Base-by-base conservation (phyloP, 768 basidiomycete genomes). In the Auriculariales sp. region DNA sequence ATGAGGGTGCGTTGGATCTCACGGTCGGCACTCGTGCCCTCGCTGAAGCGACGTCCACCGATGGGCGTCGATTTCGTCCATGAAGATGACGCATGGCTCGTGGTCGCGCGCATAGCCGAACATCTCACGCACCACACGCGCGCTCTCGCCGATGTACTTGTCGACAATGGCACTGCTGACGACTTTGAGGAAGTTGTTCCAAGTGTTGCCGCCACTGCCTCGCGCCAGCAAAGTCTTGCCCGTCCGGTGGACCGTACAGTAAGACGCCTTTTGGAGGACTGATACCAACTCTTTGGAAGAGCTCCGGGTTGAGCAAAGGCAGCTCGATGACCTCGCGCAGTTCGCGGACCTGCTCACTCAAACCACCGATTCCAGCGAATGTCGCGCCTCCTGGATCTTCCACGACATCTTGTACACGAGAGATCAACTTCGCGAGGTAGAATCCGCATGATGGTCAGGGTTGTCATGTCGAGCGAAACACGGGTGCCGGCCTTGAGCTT, bases 11-110 rank as follows among this genome's bases (percentile, higher is more conserved):
- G 75, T 66, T 99, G 95, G 54, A 99, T 98, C 70, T 99, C 95
- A 60, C 95, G 81, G 67, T 99, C 95, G 11, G 95, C 94, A 63
- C 85, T 89, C 3, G 94, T 97, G 28, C 95, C 94, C 64, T 99
- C 95, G 3, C 84, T 88, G 75, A 86, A 86, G 36, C 83, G 67
- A 52, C 84, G 67, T 2, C 95, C 94, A 57, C 95, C 95, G 54
- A 98, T 99, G 28, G n/a, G 95, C 95, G 64, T 99, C 95, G 58
- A 91, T 91, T 66, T 91, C 88, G 61, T 91, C 93, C 92, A 97
- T 95, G 71, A 95, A 95, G 58, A 95, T 95, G 51, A 95, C 90
- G 62, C 91, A 98, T 39, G 95, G 95, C 65, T 98, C 95, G 61
- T 99, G 93, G 64, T 99, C 94, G 53, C 72, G 76, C 11, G 95